Evolutionary conservation across 2,329 filamentous ascomycete species (phyloP), one percentile per base, ranked within the genome.

Genomic region (Apiospora aurea): DNA sequence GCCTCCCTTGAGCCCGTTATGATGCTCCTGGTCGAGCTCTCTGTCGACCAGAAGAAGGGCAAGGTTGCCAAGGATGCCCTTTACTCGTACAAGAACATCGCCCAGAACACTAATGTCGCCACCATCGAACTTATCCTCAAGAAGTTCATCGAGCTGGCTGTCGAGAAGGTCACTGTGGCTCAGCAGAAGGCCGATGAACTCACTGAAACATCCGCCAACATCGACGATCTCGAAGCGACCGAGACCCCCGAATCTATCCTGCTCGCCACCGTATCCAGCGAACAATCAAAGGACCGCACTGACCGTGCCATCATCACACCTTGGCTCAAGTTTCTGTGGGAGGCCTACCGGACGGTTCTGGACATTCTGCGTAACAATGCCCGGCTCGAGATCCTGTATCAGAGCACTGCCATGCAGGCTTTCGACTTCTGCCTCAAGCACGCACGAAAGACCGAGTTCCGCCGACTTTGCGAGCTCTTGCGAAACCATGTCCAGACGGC

Each of bases 41-140:
- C 94, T 77, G 96, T 99, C 80, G 96, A 98, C 81, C 91, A 98
- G 80, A 95, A 96, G 86, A 99, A 98, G 87, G 96, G 96, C 79
- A 99, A 99, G 86, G 90, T 96, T 74, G 96, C 96, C 83, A 99
- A 99, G 89, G 96, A 99, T 86, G 96, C 96, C 74, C 89, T 99
- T 68, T 99, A 98, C 84, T 96, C 98, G 84, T 99, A 99, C 90
- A 99, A 99, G 89, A 99, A 99, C 84, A 98, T 98, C 77, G 96
- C 95, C 71, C 96, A 99, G 84, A 99, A 99, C 87, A 97, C 96
- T 78, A 98, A 98, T 82, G 95, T 99, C 77, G 95, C 91, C 78
- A 99, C 96, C 74, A 99, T 99, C 82, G 96, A 98, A 92, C 87
- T 97, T 78, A 96, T 99, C 76, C 90, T 99, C 79, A 97, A 97